Evolutionary conservation across 164 flowering plant genomes (phyloP).

Genomic region (Vitis vinifera): DNA sequence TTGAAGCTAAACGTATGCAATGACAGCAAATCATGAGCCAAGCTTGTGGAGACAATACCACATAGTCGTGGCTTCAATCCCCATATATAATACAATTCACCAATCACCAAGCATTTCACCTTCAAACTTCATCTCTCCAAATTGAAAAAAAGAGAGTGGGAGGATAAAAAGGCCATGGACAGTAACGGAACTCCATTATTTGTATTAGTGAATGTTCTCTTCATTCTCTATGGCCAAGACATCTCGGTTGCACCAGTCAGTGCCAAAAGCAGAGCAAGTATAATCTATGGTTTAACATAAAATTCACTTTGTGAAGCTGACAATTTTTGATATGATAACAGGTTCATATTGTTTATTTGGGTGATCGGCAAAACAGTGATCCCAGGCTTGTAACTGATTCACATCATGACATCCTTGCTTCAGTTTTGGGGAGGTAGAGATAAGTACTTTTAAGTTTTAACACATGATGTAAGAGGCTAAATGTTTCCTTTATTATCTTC

Average conservation of each 20-base stretch:
- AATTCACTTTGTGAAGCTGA: too few relatives aligned
- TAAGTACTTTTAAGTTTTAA: background rate
- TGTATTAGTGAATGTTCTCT: background rate
- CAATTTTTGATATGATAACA: background rate
- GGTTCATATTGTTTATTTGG: slow-evolving; percentile 49
- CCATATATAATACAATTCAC: too few relatives aligned
- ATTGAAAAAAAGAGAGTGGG: slow-evolving; percentile 5
- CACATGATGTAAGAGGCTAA: background rate
- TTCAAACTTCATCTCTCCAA: slow-evolving; percentile 5
- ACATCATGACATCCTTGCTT: slow-evolving; percentile 40
- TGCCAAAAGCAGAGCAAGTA: slow-evolving; percentile 11
- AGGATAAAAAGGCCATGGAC: background rate
- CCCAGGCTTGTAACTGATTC: slow-evolving; percentile 18
- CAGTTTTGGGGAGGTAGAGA: slow-evolving; percentile 36
- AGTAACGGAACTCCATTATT: background rate
- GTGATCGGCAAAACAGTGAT: slow-evolving; percentile 36
- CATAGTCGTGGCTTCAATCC: too few relatives aligned
- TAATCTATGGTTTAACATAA: background rate
- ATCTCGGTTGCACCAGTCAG: background rate
- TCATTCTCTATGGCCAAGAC: background rate
- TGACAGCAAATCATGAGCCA: too few relatives aligned
- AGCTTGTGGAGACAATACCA: too few relatives aligned
- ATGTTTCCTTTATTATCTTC: too few relatives aligned
- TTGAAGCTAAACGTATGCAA: too few relatives aligned
- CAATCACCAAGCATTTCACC: background rate